These are phyloP conservation scores for Populus tomentosa DNA, from an alignment of 441 rosid genomes.

Conservation along the genomic window DNA sequence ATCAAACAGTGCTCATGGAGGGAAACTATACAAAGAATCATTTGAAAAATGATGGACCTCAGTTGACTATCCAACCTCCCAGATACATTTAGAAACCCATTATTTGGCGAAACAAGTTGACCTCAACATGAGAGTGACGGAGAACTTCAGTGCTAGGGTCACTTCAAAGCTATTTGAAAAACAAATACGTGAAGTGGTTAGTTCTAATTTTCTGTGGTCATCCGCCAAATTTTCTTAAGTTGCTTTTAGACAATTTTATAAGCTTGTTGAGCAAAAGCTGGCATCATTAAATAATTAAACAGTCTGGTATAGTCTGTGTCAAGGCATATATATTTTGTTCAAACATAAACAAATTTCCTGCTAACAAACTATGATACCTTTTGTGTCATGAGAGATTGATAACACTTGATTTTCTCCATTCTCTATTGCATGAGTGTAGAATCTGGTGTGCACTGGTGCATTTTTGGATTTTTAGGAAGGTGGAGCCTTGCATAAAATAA, in stretches of 20 bases:
- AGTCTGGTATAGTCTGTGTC: neutral
- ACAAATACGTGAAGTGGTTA: slow-evolving; percentile 82
- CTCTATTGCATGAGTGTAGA: neutral
- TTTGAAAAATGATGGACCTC: slow-evolving; percentile 73
- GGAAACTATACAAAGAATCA: slow-evolving; percentile 57
- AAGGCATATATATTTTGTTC: too few species aligned
- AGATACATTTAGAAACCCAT: slow-evolving; percentile 38
- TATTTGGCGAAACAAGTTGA: slow-evolving; percentile 43
- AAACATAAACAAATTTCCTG: neutral
- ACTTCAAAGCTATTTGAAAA: slow-evolving; percentile 65
- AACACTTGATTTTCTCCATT: neutral
- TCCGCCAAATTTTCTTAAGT: neutral
- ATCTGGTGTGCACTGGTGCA: neutral
- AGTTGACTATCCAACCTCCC: slow-evolving; percentile 34
- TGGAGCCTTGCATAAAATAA: neutral
- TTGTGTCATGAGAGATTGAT: neutral
- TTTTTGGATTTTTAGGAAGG: neutral
- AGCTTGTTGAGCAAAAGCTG: neutral
- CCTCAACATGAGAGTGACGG: slow-evolving; percentile 50
- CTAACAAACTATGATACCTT: neutral
- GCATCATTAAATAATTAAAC: neutral
- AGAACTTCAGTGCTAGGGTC: slow-evolving; percentile 51
- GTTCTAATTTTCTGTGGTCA: slow-evolving; percentile 19
- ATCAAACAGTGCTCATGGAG: slow-evolving; percentile 56
- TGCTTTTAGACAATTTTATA: neutral